phyloP scores from a whole-genome alignment of 2,329 filamentous ascomycete species.

The Hysterium pulicare region DNA sequence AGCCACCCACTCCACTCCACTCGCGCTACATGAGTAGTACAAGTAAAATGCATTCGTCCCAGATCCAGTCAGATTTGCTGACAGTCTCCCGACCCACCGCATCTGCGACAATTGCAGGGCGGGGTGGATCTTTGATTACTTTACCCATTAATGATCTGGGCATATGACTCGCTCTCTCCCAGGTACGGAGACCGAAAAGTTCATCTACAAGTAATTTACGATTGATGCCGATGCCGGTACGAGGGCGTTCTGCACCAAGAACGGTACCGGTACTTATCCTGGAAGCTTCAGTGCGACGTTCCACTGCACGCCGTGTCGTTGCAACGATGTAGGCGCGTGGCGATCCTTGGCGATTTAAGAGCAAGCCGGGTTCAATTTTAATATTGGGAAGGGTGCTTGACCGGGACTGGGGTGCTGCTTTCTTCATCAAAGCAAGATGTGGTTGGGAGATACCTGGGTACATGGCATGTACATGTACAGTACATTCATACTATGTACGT shows the following conservation, averaged over 20 bases:
- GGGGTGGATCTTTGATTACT: not conserved
- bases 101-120: not conserved
- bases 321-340: not conserved
- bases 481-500: not conserved
- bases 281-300: not conserved
- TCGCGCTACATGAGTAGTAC: not conserved
- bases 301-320: not conserved
- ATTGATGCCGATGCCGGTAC: not conserved
- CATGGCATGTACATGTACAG: not conserved
- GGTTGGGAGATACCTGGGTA: not conserved
- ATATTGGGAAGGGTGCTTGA: not conserved
- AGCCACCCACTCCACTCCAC: not conserved
- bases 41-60: not conserved
- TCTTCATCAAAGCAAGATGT: not conserved
- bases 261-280: not conserved
- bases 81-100: not conserved
- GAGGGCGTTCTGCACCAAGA: not conserved
- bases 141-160: not conserved
- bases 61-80: not conserved
- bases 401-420: not conserved
- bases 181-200: not conserved
- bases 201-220: not conserved
- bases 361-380: not conserved
- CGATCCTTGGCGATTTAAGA: not conserved
- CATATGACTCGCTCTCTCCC: not conserved